Evolutionary conservation across 2,329 filamentous ascomycete species (phyloP).

Genomic region (Mycosphaerella sp.): DNA sequence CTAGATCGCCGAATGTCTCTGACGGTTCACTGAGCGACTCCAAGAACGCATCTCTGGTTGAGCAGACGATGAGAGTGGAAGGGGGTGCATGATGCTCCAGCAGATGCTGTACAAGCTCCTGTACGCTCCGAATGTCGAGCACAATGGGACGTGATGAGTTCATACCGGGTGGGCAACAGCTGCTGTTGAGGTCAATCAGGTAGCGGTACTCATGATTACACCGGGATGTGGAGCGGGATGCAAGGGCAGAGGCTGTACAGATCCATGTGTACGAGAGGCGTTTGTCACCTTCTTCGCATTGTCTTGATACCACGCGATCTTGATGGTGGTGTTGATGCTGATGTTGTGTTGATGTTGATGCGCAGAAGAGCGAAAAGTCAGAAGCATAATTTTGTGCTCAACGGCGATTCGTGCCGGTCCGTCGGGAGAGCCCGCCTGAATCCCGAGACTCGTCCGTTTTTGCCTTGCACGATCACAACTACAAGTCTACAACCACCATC

Average conservation of each 20-base stretch:
- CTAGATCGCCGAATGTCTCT: not conserved
- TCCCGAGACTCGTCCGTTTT: too few relatives aligned
- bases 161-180: constrained; percentile 6
- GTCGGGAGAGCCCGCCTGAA: too few relatives aligned
- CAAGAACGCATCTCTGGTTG: constrained; percentile 59
- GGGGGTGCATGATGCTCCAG: constrained; percentile 51
- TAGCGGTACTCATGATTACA: not conserved
- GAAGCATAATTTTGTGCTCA: too few relatives aligned
- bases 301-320: not conserved
- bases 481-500: too few relatives aligned
- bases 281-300: not conserved
- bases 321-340: not conserved
- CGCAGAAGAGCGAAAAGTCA: too few relatives aligned
- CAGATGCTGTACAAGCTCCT: constrained; percentile 57
- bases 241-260: not conserved
- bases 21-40: constrained; percentile 42
- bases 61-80: constrained; percentile 67
- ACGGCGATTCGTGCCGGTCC: too few relatives aligned
- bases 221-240: not conserved
- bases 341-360: too few relatives aligned
- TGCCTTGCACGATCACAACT: too few relatives aligned
- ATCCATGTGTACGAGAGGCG: not conserved
- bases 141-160: constrained; percentile 31
- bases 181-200: not conserved
- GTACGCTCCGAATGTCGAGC: constrained; percentile 36